Percentiles rank a stretch among this genome's conserved stretches.
Conservation (phyloP, 345 rosid species). For the Arabidopsis suecica region DNA sequence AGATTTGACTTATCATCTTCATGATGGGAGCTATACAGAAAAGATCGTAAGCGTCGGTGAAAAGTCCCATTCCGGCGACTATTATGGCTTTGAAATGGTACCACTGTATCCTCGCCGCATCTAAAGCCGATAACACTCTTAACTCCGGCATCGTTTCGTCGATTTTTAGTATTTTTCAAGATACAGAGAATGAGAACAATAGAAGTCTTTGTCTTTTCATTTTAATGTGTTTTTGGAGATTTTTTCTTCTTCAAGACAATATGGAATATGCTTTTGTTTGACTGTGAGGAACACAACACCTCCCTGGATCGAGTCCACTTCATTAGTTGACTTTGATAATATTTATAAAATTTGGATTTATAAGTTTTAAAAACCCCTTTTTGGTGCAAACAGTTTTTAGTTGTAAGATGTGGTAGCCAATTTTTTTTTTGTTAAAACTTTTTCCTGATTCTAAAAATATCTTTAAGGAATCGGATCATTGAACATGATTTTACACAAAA, state of each 20-base stretch:
- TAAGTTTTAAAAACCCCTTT: not conserved
- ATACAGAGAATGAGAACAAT: conserved; percentile 22
- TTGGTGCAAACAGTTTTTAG: not conserved
- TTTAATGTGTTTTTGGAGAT: not conserved
- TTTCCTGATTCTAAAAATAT: not conserved
- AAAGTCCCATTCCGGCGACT: conserved; percentile 58
- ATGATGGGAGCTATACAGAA: conserved; percentile 53
- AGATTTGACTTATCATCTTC: conserved; percentile 54
- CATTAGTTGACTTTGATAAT: conserved; percentile 33
- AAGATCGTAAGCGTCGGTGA: conserved; percentile 59
- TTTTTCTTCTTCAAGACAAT: not conserved
- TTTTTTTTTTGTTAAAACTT: not conserved
- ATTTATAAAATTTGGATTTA: not conserved
- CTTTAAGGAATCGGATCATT: not conserved
- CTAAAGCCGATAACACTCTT: conserved; percentile 46
- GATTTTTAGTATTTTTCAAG: not conserved
- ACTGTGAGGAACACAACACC: conserved; percentile 36
- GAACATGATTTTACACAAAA: conserved; percentile 4
- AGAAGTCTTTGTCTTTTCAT: conserved; percentile 32
- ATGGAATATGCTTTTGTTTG: conserved; percentile 45
- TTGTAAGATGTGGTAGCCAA: not conserved
- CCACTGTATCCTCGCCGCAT: conserved; percentile 51
- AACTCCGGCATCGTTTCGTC: conserved; percentile 26
- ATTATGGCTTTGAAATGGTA: conserved; percentile 57
- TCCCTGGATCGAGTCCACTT: conserved; percentile 38